Conservation (phyloP, 495 filamentous ascomycete species). For the Xylaria cubensis region DNA sequence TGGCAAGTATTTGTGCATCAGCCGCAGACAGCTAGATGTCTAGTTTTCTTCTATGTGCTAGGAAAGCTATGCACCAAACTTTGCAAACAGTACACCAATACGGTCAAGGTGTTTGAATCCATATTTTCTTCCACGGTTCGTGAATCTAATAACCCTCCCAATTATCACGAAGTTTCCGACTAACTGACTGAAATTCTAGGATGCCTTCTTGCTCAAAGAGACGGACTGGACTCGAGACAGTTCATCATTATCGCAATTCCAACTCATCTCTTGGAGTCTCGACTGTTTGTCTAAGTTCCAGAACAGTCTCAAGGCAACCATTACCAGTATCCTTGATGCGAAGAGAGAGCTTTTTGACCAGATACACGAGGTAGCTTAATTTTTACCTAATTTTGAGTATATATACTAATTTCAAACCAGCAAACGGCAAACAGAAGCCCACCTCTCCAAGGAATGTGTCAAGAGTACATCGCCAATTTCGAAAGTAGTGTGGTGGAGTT, state of each 20-base stretch:
- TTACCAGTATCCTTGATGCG: not conserved
- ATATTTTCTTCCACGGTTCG: not conserved
- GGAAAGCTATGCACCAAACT: conserved; percentile 23
- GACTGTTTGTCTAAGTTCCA: not conserved
- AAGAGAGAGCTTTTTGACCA: conserved; percentile 6
- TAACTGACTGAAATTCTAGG: not conserved
- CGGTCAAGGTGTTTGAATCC: not conserved
- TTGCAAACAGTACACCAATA: conserved; percentile 5
- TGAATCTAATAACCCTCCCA: not conserved
- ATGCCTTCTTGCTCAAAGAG: not conserved
- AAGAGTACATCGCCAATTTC: conserved; percentile 1
- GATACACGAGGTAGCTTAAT: not conserved
- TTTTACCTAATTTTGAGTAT: not conserved
- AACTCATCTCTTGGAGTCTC: not conserved
- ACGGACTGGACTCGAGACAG: not conserved
- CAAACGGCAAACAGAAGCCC: conserved; percentile 6
- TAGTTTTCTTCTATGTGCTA: conserved; percentile 28
- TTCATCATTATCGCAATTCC: not conserved
- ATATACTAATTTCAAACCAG: not conserved
- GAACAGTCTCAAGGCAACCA: not conserved
- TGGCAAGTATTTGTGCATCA: conserved; percentile 33
- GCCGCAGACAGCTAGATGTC: conserved; percentile 31
- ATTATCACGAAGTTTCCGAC: not conserved
- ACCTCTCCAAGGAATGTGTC: conserved; percentile 9
- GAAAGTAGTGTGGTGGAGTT: not conserved